Evolutionary conservation across 768 basidiomycete genomes (phyloP), one percentile per base, ranked within the genome.

Genomic region (Polyporus arcularius): DNA sequence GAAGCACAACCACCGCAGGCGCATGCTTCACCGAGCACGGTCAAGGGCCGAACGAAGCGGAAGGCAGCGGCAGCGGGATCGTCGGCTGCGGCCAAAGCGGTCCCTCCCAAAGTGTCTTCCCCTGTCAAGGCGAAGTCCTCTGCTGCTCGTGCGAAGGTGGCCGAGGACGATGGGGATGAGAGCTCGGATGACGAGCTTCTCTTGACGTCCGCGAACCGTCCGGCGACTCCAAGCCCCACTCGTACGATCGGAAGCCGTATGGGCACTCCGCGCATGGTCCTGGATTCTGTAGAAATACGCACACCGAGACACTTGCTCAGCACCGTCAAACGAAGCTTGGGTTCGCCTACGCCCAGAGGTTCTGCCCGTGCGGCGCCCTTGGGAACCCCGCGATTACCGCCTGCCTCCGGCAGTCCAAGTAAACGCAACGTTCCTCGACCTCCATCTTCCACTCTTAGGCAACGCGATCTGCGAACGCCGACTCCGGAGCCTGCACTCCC

Each of bases 271-370:
- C 64, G 71, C 1, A 49, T 67, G 41, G 21, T 72, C 42, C 38
- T 72, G 48, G 58, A 72, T 18, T 68, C 64, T 1, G 70, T 72
- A 3, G 71, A 72, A 54, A 69, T 72, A 2, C 30, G 57, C 10
- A 67, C 67, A 7, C 69, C 71, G n/a, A 46, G 52, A 45, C 62
- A 62, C 28, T 49, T 62, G 30, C 30, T 57, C 10, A 61, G 58
- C 40, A 58, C 55, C 8, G 32, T 43, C 2, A 43, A 49, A 21
- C 57, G 57, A 14, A 51, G 63, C 12, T 41, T 45, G 7, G 48
- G 59, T 5, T 57, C 57, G 3, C 50, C 68, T 4, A 54, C 55
- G 28, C 60, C 55, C 32, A 60, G 48, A 28, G 35, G 32, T 32
- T 47, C 45, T 30, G 35, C 18, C 10, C 60, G 58, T 30, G 28